These are phyloP conservation scores for Colletotrichum sojae DNA, from an alignment of 2,329 filamentous ascomycete species.

Conservation along the genomic window DNA sequence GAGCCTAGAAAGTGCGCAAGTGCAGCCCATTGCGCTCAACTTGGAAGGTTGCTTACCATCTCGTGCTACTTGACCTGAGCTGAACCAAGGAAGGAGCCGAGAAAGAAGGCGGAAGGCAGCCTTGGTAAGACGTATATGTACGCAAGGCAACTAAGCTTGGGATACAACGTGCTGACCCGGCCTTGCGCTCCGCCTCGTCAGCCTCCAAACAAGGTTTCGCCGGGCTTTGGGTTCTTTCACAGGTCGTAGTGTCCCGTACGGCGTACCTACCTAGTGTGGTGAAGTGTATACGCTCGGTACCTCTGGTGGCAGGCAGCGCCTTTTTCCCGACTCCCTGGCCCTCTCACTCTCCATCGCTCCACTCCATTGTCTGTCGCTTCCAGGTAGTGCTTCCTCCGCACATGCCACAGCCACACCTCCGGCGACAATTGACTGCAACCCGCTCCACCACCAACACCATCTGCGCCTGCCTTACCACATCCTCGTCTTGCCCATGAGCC, in stretches of 20 bases:
- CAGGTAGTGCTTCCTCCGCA: not conserved
- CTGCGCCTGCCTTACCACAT: too few relatives aligned
- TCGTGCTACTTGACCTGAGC: too few relatives aligned
- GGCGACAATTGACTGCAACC: slow-evolving; percentile 19
- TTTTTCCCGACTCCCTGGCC: too few relatives aligned
- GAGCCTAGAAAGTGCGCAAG: too few relatives aligned
- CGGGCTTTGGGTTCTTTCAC: slow-evolving; percentile 26
- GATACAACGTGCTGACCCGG: slow-evolving; percentile 23
- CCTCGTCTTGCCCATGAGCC: slow-evolving; percentile 16
- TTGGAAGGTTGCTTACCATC: too few relatives aligned
- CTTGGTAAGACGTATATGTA: too few relatives aligned
- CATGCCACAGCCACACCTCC: slow-evolving; percentile 23
- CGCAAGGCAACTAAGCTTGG: not conserved
- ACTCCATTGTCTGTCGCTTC: slow-evolving; percentile 5
- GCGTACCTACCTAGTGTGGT: too few relatives aligned
- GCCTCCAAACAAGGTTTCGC: slow-evolving; percentile 38
- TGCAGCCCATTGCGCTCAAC: too few relatives aligned
- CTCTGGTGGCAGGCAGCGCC: not conserved
- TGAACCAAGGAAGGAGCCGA: too few relatives aligned
- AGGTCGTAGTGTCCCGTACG: not conserved
- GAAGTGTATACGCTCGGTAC: not conserved
- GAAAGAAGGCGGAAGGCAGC: too few relatives aligned
- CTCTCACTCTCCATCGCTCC: not conserved
- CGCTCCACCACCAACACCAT: slow-evolving; percentile 2
- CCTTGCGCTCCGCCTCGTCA: slow-evolving; percentile 29